Evolutionary conservation across 176 grass and related monocot species (phyloP).

Genomic region (Phoenix roebelenii): DNA sequence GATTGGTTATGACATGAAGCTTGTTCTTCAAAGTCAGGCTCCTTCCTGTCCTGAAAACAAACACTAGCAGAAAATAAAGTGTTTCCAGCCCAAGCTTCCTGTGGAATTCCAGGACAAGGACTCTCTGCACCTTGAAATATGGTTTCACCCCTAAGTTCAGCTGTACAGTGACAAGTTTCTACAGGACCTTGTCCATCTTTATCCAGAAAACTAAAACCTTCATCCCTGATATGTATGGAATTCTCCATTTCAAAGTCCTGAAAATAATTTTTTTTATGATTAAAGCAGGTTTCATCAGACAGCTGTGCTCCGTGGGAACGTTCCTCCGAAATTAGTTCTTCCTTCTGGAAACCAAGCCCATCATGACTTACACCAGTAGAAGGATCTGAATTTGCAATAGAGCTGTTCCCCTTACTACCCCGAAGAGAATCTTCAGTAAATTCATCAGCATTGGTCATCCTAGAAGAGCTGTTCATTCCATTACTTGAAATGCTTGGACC

Average conservation of each 20-base stretch:
- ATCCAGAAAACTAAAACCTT: too few species aligned
- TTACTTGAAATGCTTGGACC: conserved; percentile 9
- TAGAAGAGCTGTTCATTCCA: conserved; percentile 21
- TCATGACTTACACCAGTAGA: background rate
- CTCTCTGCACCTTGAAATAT: too few species aligned
- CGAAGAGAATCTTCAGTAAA: background rate
- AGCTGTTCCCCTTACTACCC: background rate
- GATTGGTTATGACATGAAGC: conserved; percentile 9
- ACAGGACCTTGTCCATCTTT: too few species aligned
- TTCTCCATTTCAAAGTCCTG: too few species aligned
- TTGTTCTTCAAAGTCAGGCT: conserved; percentile 4
- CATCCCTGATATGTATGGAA: too few species aligned
- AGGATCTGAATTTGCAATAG: conserved; percentile 27
- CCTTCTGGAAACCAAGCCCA: conserved; percentile 3
- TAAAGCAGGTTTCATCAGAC: background rate
- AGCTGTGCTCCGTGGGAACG: background rate
- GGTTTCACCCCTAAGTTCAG: too few species aligned
- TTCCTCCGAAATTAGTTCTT: conserved; percentile 3
- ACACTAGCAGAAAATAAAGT: too few species aligned
- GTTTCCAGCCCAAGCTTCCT: too few species aligned
- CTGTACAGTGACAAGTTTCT: too few species aligned
- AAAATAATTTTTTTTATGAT: too few species aligned
- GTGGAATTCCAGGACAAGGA: too few species aligned
- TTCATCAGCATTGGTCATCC: conserved; percentile 13
- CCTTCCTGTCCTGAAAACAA: too few species aligned